A percentile compares a stretch with the other conserved stretches of the same genome.
Conservation (phyloP, 495 filamentous ascomycete genomes). For the Annulohypoxylon moriforme region DNA sequence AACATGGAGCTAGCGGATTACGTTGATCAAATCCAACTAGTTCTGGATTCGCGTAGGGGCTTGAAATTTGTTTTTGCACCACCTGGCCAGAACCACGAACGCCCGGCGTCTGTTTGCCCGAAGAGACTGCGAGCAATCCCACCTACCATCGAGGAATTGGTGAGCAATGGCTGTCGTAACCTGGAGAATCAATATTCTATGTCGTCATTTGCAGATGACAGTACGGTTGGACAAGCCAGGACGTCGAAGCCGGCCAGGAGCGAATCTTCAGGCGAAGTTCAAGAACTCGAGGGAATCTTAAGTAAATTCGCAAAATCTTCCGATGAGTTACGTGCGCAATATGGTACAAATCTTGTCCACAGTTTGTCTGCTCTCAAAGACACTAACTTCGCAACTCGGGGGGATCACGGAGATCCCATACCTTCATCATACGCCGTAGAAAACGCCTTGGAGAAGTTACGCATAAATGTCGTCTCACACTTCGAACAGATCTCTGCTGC, state of each 20-base stretch:
- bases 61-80: background rate
- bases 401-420: background rate
- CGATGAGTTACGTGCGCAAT: constrained; percentile 48
- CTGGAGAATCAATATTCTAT: background rate
- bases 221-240: background rate
- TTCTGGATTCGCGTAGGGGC: constrained; percentile 46
- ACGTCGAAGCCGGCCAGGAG: background rate
- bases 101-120: constrained; percentile 5
- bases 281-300: constrained; percentile 54
- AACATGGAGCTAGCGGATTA: constrained; percentile 60
- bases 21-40: constrained; percentile 52
- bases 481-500: constrained; percentile 41
- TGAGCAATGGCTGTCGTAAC: background rate
- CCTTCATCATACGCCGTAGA: constrained; percentile 36
- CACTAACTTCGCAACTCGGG: background rate
- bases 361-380: constrained; percentile 49
- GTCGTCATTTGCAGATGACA: background rate
- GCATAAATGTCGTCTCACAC: constrained; percentile 12
- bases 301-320: constrained; percentile 43
- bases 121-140: constrained; percentile 14
- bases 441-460: constrained; percentile 36
- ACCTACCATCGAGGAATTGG: constrained; percentile 18
- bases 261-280: background rate
- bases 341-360: constrained; percentile 55
- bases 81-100: background rate